A percentile compares a stretch with the other conserved stretches of the same genome.
phyloP scores from a whole-genome alignment of 2,329 filamentous ascomycete genomes.

The Fusarium subtropicale region DNA sequence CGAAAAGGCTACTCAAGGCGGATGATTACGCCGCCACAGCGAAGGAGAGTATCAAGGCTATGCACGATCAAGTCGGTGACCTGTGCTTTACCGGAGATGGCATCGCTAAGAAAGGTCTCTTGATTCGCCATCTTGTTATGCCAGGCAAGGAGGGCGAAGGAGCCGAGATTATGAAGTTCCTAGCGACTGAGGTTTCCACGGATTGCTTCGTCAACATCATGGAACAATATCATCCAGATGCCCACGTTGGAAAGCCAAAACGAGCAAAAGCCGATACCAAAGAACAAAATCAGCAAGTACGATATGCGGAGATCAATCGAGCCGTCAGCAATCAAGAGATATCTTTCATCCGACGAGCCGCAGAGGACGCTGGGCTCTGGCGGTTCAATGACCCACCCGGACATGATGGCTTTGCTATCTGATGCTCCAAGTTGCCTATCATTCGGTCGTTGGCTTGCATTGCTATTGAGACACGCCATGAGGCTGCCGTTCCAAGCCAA shows the following conservation, averaged over 20 bases:
- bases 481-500: conserved; percentile 32
- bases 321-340: conserved; percentile 70
- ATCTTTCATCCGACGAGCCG: conserved; percentile 72
- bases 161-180: conserved; percentile 78
- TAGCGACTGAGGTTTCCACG: conserved; percentile 76
- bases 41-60: conserved; percentile 80
- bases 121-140: conserved; percentile 87
- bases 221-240: conserved; percentile 87
- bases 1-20: conserved; percentile 79
- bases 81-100: conserved; percentile 85
- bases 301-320: conserved; percentile 83
- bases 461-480: conserved; percentile 12
- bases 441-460: conserved; percentile 17
- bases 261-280: conserved; percentile 37
- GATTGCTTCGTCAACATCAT: conserved; percentile 88
- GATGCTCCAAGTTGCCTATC: conserved; percentile 35
- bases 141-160: conserved; percentile 81
- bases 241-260: conserved; percentile 80
- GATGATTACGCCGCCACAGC: conserved; percentile 80
- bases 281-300: conserved; percentile 63
- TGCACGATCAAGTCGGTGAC: conserved; percentile 86
- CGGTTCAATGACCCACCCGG: conserved; percentile 75
- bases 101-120: conserved; percentile 79
- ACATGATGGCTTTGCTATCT: conserved; percentile 65
- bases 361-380: conserved; percentile 79